Conservation (phyloP, 345 rosid species). For the Cardamine chenopodiifolia region DNA sequence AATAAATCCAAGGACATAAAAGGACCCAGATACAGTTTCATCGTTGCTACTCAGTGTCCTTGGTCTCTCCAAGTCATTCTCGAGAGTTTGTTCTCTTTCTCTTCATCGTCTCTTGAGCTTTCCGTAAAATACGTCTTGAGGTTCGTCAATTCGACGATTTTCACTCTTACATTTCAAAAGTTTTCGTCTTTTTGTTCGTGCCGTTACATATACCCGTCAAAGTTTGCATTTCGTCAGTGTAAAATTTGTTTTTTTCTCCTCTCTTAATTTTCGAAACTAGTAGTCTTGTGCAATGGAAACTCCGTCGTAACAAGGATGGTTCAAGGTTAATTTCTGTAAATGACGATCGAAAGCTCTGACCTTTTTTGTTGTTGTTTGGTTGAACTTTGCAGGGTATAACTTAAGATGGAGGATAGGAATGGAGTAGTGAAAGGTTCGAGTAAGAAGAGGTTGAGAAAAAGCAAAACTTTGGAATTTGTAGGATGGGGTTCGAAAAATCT, state of each 20-base stretch:
- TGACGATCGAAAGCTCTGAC: neutral
- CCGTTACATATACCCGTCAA: conserved; percentile 8
- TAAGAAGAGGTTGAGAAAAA: conserved; percentile 47
- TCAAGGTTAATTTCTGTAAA: conserved; percentile 7
- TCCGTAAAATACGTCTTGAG: neutral
- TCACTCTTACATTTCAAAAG: neutral
- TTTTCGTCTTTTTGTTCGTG: neutral
- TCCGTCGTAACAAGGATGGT: neutral
- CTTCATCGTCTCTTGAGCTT: neutral
- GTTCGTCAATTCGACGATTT: conserved; percentile 16
- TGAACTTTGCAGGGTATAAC: conserved; percentile 1
- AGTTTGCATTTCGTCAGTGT: neutral
- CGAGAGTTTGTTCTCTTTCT: neutral
- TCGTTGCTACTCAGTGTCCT: neutral
- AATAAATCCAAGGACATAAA: too few species aligned
- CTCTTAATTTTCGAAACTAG: neutral
- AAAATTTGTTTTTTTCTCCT: neutral
- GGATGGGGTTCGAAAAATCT: conserved; percentile 84
- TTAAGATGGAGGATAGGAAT: conserved; percentile 39
- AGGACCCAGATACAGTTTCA: neutral
- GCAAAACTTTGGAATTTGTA: conserved; percentile 53
- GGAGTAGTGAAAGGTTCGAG: conserved; percentile 6
- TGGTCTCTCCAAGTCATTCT: too few species aligned
- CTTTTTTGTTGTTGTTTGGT: neutral
- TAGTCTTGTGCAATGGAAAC: neutral